Conservation (phyloP, 805 yeast species). For the Wickerhamiella slavikovae region DNA sequence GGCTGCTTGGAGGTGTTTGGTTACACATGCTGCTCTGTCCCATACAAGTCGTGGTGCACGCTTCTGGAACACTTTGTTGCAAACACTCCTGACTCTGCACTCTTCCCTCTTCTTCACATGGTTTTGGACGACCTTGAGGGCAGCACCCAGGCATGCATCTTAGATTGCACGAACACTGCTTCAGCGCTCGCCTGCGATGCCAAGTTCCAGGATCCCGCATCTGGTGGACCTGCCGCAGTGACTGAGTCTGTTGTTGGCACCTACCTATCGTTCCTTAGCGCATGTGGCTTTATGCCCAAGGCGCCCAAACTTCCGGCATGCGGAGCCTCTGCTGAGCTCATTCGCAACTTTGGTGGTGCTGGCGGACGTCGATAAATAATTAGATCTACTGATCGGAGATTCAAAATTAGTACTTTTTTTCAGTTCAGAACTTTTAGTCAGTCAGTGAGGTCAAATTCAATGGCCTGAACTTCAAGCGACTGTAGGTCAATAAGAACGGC, state of each 20-base stretch:
- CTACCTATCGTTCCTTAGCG: constrained; percentile 61
- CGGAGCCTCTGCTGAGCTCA: constrained; percentile 24
- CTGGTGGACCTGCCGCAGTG: constrained; percentile 58
- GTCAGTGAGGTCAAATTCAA: background rate
- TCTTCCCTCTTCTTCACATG: constrained; percentile 84
- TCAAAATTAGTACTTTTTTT: too few relatives aligned
- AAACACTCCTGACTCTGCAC: constrained; percentile 60
- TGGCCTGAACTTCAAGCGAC: constrained; percentile 24
- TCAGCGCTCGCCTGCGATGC: constrained; percentile 42
- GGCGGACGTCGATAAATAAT: constrained; percentile 17
- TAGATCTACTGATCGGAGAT: too few relatives aligned
- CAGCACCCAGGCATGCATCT: constrained; percentile 84
- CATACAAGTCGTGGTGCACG: constrained; percentile 62
- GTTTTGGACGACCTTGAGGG: constrained; percentile 83
- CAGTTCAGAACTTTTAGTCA: too few relatives aligned
- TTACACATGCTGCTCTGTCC: constrained; percentile 37
- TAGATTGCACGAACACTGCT: constrained; percentile 73
- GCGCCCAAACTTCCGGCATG: constrained; percentile 21
- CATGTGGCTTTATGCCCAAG: constrained; percentile 61
- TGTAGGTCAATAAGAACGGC: constrained; percentile 39
- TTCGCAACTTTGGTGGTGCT: constrained; percentile 16
- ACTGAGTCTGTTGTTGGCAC: constrained; percentile 41
- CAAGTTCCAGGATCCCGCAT: constrained; percentile 43
- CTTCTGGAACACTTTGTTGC: constrained; percentile 59
- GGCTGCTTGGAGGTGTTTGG: constrained; percentile 50